A percentile compares a stretch with the other conserved stretches of the same genome.
Conservation (phyloP, 1,284 basidiomycete genomes). For the Rhodotorula sp. region DNA sequence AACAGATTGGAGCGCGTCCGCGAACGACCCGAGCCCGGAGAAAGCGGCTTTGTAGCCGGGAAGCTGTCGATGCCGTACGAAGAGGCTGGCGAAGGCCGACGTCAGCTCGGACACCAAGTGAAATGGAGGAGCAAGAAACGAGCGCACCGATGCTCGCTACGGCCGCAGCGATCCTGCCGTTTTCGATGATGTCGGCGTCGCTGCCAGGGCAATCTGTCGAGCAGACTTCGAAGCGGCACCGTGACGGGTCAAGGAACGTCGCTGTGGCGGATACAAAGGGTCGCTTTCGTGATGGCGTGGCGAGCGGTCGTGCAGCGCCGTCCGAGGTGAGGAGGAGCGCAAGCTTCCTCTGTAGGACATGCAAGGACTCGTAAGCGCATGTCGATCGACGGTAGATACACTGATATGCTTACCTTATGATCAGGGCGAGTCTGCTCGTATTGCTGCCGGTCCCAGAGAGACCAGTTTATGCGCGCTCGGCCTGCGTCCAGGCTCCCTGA, state of each 20-base stretch:
- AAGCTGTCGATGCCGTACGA: slow-evolving; percentile 23
- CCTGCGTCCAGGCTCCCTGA: neutral
- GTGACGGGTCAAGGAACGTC: neutral
- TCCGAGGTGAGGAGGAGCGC: slow-evolving; percentile 26
- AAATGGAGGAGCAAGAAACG: neutral
- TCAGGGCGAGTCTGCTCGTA: slow-evolving; percentile 63
- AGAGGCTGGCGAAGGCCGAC: neutral
- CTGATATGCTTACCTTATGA: slow-evolving; percentile 62
- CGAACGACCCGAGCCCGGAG: slow-evolving; percentile 1
- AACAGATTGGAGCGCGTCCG: slow-evolving; percentile 29
- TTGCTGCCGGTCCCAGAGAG: slow-evolving; percentile 73
- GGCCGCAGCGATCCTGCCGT: slow-evolving; percentile 29
- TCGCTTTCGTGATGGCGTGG: neutral
- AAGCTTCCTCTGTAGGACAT: slow-evolving; percentile 25
- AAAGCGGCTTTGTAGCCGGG: slow-evolving; percentile 17
- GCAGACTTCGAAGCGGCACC: slow-evolving; percentile 23
- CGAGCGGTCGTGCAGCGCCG: neutral
- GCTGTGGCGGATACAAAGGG: slow-evolving; percentile 23
- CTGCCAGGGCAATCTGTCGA: neutral
- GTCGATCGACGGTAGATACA: too few relatives aligned
- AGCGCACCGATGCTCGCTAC: slow-evolving; percentile 30
- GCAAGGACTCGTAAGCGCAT: neutral
- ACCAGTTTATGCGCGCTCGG: slow-evolving; percentile 75
- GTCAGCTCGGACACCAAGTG: neutral
- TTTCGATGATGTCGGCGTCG: slow-evolving; percentile 22